Evolutionary conservation across 1,139 yeast genomes (phyloP).

Genomic region (Candida anutae): DNA sequence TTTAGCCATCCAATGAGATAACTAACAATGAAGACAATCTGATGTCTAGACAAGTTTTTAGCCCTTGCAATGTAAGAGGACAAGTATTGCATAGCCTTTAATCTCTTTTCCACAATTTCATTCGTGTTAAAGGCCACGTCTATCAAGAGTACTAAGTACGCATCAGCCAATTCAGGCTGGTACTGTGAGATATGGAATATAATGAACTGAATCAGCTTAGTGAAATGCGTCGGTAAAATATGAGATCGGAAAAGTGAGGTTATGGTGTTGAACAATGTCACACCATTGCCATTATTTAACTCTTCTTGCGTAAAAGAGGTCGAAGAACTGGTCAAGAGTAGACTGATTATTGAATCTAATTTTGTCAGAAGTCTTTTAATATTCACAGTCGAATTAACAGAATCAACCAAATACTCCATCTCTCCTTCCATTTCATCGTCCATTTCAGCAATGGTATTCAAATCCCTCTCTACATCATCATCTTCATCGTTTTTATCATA

Average conservation of each 20-base stretch:
- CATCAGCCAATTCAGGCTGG: constrained; percentile 76
- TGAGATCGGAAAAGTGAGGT: constrained; percentile 74
- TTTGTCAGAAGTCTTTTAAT: constrained; percentile 55
- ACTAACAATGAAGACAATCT: constrained; percentile 69
- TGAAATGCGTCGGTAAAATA: constrained; percentile 85
- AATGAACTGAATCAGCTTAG: constrained; percentile 81
- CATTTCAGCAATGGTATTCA: constrained; percentile 9
- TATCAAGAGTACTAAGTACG: constrained; percentile 72
- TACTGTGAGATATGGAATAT: constrained; percentile 77
- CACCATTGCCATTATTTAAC: constrained; percentile 55
- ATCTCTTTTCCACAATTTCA: constrained; percentile 65
- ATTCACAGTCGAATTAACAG: constrained; percentile 42
- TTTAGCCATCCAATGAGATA: constrained; percentile 79
- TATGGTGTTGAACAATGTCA: constrained; percentile 68
- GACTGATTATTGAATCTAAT: constrained; percentile 57
- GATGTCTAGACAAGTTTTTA: constrained; percentile 58
- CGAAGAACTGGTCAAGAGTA: constrained; percentile 46
- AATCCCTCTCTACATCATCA: constrained; percentile 13
- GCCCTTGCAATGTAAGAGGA: constrained; percentile 92
- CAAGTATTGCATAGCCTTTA: constrained; percentile 86
- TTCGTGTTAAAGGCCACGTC: constrained; percentile 70
- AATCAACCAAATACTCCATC: constrained; percentile 31
- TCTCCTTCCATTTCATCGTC: constrained; percentile 25
- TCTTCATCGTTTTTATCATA: constrained; percentile 13
- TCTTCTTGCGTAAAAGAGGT: constrained; percentile 44